Evolutionary conservation across 805 yeast genomes (phyloP).

Genomic region (Wickerhamiella occidentalis): DNA sequence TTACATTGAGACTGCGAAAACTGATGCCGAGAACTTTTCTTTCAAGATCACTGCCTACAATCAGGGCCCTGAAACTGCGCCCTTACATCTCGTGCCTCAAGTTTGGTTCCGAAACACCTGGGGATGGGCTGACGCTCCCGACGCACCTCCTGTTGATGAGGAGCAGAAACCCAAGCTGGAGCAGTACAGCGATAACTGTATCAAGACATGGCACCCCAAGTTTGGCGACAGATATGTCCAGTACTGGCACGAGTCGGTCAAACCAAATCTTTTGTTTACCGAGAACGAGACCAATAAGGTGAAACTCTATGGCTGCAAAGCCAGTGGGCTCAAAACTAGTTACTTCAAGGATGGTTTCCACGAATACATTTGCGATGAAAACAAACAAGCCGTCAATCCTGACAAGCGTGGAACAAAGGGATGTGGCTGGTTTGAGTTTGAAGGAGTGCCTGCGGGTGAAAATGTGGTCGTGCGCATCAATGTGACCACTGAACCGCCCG

Average conservation of each 20-base stretch:
- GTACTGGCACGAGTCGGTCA: conserved; percentile 51
- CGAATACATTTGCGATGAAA: conserved; percentile 57
- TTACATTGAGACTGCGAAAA: conserved; percentile 81
- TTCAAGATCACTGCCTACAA: conserved; percentile 83
- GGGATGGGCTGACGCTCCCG: conserved; percentile 66
- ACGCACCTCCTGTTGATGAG: conserved; percentile 13
- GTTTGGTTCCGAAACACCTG: conserved; percentile 77
- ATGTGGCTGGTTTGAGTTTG: conserved; percentile 73
- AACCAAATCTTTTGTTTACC: conserved; percentile 68
- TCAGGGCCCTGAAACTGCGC: conserved; percentile 73
- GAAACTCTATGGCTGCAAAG: conserved; percentile 43
- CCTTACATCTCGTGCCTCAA: conserved; percentile 77
- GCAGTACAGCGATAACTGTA: conserved; percentile 38
- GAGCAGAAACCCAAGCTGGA: conserved; percentile 18
- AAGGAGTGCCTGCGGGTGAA: conserved; percentile 73
- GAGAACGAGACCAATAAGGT: conserved; percentile 76
- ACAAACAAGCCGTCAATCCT: conserved; percentile 55
- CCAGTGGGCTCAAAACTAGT: conserved; percentile 39
- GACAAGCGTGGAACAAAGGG: conserved; percentile 65
- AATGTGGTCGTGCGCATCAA: conserved; percentile 69
- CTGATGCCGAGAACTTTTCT: conserved; percentile 65
- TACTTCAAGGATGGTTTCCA: conserved; percentile 88
- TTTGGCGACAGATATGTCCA: conserved; percentile 54
- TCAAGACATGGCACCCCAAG: conserved; percentile 53
- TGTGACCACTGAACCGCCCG: conserved; percentile 27